phyloP scores from a whole-genome alignment of 768 basidiomycete species.

The Lactifluus subvellereus region DNA sequence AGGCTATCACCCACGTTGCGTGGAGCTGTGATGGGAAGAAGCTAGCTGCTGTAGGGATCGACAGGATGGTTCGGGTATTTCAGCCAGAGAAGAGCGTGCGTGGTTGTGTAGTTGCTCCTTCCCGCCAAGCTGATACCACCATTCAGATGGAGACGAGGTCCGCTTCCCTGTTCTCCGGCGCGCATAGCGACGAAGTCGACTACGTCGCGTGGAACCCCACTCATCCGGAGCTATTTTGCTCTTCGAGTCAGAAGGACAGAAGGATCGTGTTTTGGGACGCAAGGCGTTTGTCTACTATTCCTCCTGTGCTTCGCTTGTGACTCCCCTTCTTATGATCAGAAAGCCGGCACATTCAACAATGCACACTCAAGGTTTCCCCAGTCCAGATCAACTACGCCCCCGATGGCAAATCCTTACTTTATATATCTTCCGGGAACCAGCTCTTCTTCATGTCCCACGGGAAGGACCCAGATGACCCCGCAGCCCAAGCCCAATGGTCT shows the following conservation, averaged over 20 bases:
- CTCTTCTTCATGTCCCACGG: conserved; percentile 57
- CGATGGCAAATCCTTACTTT: conserved; percentile 61
- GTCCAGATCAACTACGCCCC: conserved; percentile 66
- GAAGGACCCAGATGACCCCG: conserved; percentile 43
- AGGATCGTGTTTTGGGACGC: conserved; percentile 82
- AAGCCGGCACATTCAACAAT: conserved; percentile 61
- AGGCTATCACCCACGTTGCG: conserved; percentile 67
- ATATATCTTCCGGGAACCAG: conserved; percentile 53
- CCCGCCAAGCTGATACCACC: not conserved
- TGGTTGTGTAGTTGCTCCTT: conserved; percentile 11
- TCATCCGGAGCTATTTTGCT: conserved; percentile 77
- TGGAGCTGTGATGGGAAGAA: conserved; percentile 85
- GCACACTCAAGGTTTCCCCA: conserved; percentile 53
- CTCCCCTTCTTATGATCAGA: conserved; percentile 37
- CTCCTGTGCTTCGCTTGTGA: not conserved
- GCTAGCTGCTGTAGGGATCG: conserved; percentile 75
- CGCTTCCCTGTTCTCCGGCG: conserved; percentile 60
- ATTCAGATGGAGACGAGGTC: conserved; percentile 63
- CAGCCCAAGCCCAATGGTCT: conserved; percentile 45
- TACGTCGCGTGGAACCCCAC: conserved; percentile 82
- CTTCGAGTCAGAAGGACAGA: conserved; percentile 71
- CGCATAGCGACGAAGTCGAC: conserved; percentile 75
- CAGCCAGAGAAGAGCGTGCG: conserved; percentile 70
- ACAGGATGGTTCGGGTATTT: conserved; percentile 75
- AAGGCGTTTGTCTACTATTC: conserved; percentile 47